phyloP scores from a whole-genome alignment of 1,284 basidiomycete genomes.

The Schizophyllum amplum region DNA sequence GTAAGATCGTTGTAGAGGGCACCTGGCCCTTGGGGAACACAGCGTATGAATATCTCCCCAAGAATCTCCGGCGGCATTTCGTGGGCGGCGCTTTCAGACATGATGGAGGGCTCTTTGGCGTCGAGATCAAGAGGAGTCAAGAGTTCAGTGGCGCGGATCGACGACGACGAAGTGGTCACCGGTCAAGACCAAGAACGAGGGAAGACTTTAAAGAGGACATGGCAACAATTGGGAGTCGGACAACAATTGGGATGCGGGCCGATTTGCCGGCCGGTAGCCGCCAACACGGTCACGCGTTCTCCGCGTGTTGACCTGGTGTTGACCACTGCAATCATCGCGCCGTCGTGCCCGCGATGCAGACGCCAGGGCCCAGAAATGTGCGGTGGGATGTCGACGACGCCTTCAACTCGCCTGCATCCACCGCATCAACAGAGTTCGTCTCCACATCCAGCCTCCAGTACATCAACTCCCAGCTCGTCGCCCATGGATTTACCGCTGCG shows the following conservation, averaged over 20 bases:
- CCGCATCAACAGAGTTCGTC: slow-evolving; percentile 32
- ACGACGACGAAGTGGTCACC: no score
- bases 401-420: slow-evolving; percentile 33
- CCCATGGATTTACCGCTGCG: slow-evolving; percentile 67
- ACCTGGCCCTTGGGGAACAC: slow-evolving; percentile 20
- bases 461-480: slow-evolving; percentile 69
- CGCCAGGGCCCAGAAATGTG: slow-evolving; percentile 15
- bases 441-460: slow-evolving; percentile 55
- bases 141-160: no score
- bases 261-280: not conserved
- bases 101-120: no score
- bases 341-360: not conserved
- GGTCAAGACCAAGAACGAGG: no score
- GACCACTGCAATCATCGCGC: not conserved
- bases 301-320: not conserved
- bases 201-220: no score
- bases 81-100: no score
- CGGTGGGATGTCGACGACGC: slow-evolving; percentile 37
- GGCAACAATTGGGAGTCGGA: no score
- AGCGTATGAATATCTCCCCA: slow-evolving; percentile 28
- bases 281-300: not conserved
- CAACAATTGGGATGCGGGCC: no score
- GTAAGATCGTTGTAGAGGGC: slow-evolving; percentile 17
- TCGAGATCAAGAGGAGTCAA: no score
- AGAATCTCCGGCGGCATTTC: slow-evolving; percentile 29